Evolutionary conservation across 2,329 filamentous ascomycete genomes (phyloP), one percentile per base, ranked within the genome.

Genomic region (Ophidiomyces ophidiicola): DNA sequence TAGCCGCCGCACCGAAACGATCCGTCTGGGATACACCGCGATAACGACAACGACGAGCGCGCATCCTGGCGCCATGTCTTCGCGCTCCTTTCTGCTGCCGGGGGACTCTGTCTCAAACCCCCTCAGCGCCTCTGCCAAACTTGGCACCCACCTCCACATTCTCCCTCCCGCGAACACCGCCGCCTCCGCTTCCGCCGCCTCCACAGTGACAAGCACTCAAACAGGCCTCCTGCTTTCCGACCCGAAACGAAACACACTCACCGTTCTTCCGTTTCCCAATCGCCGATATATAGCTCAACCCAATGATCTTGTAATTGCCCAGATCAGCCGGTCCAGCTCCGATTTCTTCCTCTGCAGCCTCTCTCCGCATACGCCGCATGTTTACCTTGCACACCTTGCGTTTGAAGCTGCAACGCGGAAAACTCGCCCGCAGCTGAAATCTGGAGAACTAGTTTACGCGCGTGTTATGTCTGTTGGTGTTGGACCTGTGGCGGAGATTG

Each of bases 341-440:
- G 90, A 96, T 51, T 72, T 74, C 56, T 94, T 83, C 69, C 78
- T 82, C 60, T 86, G 86, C 58, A 70, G 72, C 49, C 70, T 96
- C 38, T 80, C 83, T 19, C 70, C 72, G 6, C 66, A 76, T 52
- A 72, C 71, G 4, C 63, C 70, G 1, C 61, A 64, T 44, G 85
- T 82, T 1, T 67, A 82, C 12, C 76, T 96, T 1, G 85, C 83
- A 0, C 82, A 93, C 49, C 71, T 96, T 14, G 76, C 86, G n/a
- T 98, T 98, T 58, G 88, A 96, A 61, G 78, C 78, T 46, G 90
- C 86, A 12, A 85, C 81, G 31, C 90, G 87, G 61, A 96, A 96
- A 65, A 94, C 84, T 2, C 73, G 87, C 1, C 90, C 90, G 0
- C 71, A 83, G 47, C 72, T 96, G 30, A 67, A 70, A 19, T 55